A percentile compares a stretch with the other conserved stretches of the same genome.
Evolutionary conservation across 176 grass and related monocot genomes (phyloP).

Genomic region (Ensete ventricosum): DNA sequence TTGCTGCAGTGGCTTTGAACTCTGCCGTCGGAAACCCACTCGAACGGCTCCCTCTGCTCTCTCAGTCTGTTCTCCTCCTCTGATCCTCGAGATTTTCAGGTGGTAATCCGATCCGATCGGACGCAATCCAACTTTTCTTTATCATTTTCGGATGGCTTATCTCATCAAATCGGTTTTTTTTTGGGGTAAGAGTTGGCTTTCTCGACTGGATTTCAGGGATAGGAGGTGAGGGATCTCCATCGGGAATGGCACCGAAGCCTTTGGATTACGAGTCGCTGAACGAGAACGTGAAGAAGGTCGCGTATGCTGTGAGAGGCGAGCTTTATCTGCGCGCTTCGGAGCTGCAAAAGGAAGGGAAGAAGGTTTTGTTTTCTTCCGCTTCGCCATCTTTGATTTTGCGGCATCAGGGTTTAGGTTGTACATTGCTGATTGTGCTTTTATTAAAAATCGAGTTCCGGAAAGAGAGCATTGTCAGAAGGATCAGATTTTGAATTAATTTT

Average conservation of each 20-base stretch:
- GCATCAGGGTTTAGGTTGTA: too few relatives aligned
- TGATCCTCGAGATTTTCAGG: neutral
- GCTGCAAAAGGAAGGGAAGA: conserved; percentile 95
- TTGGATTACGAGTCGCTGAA: conserved; percentile 88
- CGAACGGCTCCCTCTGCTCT: neutral
- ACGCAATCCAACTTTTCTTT: neutral
- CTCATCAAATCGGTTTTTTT: too few relatives aligned
- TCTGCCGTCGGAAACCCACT: neutral
- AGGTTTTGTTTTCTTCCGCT: conserved; percentile 21
- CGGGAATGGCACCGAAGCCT: conserved; percentile 51
- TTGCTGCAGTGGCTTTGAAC: neutral
- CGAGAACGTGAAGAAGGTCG: conserved; percentile 89
- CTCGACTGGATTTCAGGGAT: neutral
- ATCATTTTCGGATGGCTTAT: neutral
- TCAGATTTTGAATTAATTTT: neutral
- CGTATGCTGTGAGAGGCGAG: conserved; percentile 94
- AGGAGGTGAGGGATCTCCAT: neutral
- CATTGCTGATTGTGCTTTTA: neutral
- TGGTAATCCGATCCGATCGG: neutral
- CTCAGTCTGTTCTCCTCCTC: neutral
- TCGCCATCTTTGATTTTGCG: neutral
- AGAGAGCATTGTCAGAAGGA: neutral
- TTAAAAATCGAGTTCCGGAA: neutral
- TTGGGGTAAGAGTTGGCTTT: too few relatives aligned
- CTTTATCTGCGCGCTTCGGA: conserved; percentile 97